Evolutionary conservation across 768 basidiomycete genomes (phyloP).

Genomic region (Phylloporus sp.): DNA sequence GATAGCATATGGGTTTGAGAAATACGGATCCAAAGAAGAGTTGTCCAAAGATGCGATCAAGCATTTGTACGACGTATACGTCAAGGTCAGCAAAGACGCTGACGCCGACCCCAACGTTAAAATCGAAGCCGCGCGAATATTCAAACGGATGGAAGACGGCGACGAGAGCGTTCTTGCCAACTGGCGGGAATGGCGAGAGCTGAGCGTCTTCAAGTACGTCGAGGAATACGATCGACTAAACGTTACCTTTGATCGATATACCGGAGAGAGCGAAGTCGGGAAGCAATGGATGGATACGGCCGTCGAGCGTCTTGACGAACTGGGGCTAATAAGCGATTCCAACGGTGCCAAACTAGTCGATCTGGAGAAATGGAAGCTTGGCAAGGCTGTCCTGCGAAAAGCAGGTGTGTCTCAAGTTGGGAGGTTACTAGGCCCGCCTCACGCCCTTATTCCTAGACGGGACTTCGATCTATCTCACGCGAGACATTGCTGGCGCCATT

Average conservation of each 20-base stretch:
- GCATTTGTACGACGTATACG: slow-evolving; percentile 91
- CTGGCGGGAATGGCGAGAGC: slow-evolving; percentile 90
- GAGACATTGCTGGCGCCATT: slow-evolving; percentile 91
- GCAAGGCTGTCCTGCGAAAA: slow-evolving; percentile 86
- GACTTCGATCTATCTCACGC: slow-evolving; percentile 89
- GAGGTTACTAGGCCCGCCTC: not conserved
- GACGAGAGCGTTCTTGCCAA: slow-evolving; percentile 78
- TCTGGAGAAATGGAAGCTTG: slow-evolving; percentile 84
- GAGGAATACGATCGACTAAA: slow-evolving; percentile 87
- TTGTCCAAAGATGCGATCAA: slow-evolving; percentile 88
- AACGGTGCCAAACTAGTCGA: slow-evolving; percentile 86
- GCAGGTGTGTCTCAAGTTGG: slow-evolving; percentile 44
- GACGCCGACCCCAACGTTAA: slow-evolving; percentile 68
- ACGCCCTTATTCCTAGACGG: slow-evolving; percentile 52
- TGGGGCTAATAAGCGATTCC: slow-evolving; percentile 69
- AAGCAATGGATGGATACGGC: slow-evolving; percentile 70
- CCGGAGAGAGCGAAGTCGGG: slow-evolving; percentile 80
- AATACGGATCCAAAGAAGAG: slow-evolving; percentile 81
- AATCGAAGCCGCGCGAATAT: slow-evolving; percentile 75
- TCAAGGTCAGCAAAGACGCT: slow-evolving; percentile 87
- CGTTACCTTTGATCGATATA: slow-evolving; percentile 87
- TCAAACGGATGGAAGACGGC: slow-evolving; percentile 93
- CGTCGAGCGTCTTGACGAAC: slow-evolving; percentile 58
- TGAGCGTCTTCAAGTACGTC: slow-evolving; percentile 86
- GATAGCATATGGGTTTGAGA: slow-evolving; percentile 86